These are phyloP conservation scores for Lentinula aciculospora DNA, from an alignment of 768 basidiomycete species.

Conservation along the genomic window DNA sequence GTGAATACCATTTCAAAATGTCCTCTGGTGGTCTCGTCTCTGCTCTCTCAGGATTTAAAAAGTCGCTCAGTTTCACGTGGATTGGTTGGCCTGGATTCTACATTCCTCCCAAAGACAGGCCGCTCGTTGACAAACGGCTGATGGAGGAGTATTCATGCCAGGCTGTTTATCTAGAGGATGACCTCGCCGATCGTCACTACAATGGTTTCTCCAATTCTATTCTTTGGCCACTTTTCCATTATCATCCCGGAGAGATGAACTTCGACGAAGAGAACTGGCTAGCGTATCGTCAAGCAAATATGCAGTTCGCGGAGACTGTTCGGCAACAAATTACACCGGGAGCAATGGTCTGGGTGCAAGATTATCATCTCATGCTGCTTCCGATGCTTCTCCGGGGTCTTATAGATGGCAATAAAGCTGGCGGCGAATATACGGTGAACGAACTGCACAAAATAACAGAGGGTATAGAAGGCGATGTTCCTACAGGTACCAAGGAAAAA, in stretches of 20 bases:
- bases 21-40: conserved; percentile 97
- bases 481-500: conserved; percentile 27
- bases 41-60: conserved; percentile 96
- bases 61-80: conserved; percentile 97
- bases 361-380: conserved; percentile 96
- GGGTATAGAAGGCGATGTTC: conserved; percentile 53
- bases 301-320: conserved; percentile 90
- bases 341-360: conserved; percentile 99
- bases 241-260: conserved; percentile 99
- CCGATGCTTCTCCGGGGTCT: conserved; percentile 92
- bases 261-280: conserved; percentile 99
- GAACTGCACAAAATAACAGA: conserved; percentile 71
- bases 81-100: conserved; percentile 94
- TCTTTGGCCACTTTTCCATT: conserved; percentile 99
- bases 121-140: conserved; percentile 84
- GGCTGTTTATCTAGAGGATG: conserved; percentile 96
- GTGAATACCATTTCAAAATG: conserved; percentile 99
- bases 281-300: conserved; percentile 94
- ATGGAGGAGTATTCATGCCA: conserved; percentile 95
- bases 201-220: conserved; percentile 99
- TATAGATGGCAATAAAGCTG: conserved; percentile 62
- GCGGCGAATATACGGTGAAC: conserved; percentile 49
- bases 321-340: conserved; percentile 73
- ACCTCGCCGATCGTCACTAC: conserved; percentile 97
- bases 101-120: conserved; percentile 91